Base-by-base conservation (phyloP, 805 yeast genomes). In the Pichia pseudocactophila region DNA sequence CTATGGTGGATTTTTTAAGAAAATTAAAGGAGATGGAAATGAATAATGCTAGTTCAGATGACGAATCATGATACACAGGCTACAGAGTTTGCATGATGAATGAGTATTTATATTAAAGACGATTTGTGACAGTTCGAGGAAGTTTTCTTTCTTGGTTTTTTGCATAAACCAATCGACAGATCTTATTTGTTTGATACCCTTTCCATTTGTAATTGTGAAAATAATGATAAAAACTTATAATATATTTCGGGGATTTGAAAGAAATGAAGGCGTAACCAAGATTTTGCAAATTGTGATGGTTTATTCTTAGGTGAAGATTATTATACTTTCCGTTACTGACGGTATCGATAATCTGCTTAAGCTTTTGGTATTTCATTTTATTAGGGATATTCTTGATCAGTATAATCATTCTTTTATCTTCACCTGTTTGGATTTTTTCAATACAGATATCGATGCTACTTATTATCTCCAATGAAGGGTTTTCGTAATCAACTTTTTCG, bases 1-100 rank as follows among this genome's bases (percentile, higher is more conserved):
- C 82, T 0, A 80, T 87, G 73, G 78, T 75, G 11, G 88, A 82
- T 39, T 62, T 84, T 48, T 77, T 83, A 0, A 68, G 68, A 45
- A 69, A 76, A 44, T 82, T 87, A 27, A 42, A 41, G 30, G 46
- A 47, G 8, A 27, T 40, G 39, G 46, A 48, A 20, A 12, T 45
- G 17, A 25, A 39, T 7, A 41, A 36, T n/a, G 32, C 12, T 3
- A 38, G 32, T 18, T 7, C 30, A 3, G 44, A 38, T 15, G 10
- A 7, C 6, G 38, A 27, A 6, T 22, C 8, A 8, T n/a, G n/a
- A n/a, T n/a, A n/a, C n/a, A n/a, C n/a, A n/a, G n/a, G n/a, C n/a
- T n/a, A n/a, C n/a, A n/a, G n/a, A n/a, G n/a, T n/a, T n/a, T n/a
- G n/a, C n/a, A n/a, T n/a, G n/a, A n/a, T n/a, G n/a, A n/a, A n/a